Percentiles rank a stretch among this genome's conserved stretches.
Conservation (phyloP, 2,329 filamentous ascomycete species). For the Aspergillus quadricinctus region DNA sequence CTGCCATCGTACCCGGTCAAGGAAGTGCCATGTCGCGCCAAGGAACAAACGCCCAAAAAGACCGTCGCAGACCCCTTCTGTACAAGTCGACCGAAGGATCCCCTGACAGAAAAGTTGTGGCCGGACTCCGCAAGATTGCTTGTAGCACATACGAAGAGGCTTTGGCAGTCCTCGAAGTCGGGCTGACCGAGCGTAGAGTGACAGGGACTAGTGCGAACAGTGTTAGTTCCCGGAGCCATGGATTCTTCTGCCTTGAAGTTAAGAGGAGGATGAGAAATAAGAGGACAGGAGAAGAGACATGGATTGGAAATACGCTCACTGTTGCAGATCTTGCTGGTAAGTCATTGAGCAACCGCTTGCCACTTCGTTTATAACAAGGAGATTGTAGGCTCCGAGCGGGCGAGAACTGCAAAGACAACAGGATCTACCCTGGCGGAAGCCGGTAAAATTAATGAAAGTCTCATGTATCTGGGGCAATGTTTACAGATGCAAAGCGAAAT, state of each 20-base stretch:
- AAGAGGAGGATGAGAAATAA: constrained; percentile 65
- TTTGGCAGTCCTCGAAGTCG: constrained; percentile 82
- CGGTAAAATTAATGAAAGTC: constrained; percentile 95
- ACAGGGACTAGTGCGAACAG: constrained; percentile 91
- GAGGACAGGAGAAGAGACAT: constrained; percentile 54
- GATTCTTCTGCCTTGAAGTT: constrained; percentile 92
- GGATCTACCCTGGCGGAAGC: constrained; percentile 90
- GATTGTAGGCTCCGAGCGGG: constrained; percentile 69
- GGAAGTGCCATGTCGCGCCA: constrained; percentile 37
- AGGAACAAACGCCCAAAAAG: constrained; percentile 54
- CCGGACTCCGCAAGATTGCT: constrained; percentile 83
- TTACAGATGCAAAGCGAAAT: constrained; percentile 89
- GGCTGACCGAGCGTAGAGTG: constrained; percentile 78
- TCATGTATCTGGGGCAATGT: constrained; percentile 98
- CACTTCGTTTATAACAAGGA: constrained; percentile 15
- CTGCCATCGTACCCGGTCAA: constrained; percentile 41
- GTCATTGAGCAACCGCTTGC: constrained; percentile 9
- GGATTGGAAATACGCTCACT: constrained; percentile 75
- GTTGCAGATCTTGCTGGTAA: constrained; percentile 84
- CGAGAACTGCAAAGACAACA: constrained; percentile 87
- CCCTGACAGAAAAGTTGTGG: constrained; percentile 89
- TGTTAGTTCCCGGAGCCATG: constrained; percentile 85
- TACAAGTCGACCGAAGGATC: constrained; percentile 91
- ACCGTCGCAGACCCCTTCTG: constrained; percentile 73
- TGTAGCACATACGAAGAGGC: constrained; percentile 80